phyloP scores from a whole-genome alignment of 2,329 filamentous ascomycete species.

The Rutstroemia sp. region DNA sequence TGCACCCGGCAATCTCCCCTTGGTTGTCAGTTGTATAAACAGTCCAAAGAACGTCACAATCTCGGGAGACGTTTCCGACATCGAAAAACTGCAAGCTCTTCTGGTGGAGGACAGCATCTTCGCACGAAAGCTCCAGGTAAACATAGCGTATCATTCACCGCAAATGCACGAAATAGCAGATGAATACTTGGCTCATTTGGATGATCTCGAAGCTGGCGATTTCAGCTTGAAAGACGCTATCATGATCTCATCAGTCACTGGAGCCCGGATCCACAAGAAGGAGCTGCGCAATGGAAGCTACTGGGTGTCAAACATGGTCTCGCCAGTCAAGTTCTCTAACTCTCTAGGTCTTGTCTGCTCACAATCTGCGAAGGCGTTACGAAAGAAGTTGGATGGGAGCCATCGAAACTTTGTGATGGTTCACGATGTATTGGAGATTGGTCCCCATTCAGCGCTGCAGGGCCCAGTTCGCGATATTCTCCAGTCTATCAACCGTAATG shows the following conservation, averaged over 20 bases:
- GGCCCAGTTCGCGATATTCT: background rate
- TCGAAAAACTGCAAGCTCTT: constrained; percentile 3
- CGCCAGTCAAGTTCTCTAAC: constrained; percentile 34
- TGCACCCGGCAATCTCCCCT: background rate
- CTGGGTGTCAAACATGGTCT: constrained; percentile 39
- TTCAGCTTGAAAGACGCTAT: constrained; percentile 32
- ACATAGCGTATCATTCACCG: constrained; percentile 35
- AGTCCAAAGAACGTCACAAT: constrained; percentile 19
- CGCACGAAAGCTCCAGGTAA: constrained; percentile 28
- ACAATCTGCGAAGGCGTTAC: background rate
- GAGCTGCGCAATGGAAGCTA: constrained; percentile 27
- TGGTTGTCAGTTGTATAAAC: constrained; percentile 29
- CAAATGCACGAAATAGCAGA: constrained; percentile 26
- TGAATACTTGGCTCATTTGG: constrained; percentile 16
- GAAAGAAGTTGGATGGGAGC: constrained; percentile 1
- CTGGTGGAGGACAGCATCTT: constrained; percentile 23
- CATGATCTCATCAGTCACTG: constrained; percentile 11
- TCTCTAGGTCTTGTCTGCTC: constrained; percentile 1
- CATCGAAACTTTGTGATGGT: background rate
- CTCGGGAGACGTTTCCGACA: constrained; percentile 10
- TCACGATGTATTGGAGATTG: constrained; percentile 10
- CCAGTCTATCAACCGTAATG: background rate
- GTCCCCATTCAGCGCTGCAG: constrained; percentile 12
- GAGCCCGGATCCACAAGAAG: background rate
- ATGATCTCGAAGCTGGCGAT: background rate